phyloP scores from a whole-genome alignment of 2,329 filamentous ascomycete genomes.

The Apiospora marii region DNA sequence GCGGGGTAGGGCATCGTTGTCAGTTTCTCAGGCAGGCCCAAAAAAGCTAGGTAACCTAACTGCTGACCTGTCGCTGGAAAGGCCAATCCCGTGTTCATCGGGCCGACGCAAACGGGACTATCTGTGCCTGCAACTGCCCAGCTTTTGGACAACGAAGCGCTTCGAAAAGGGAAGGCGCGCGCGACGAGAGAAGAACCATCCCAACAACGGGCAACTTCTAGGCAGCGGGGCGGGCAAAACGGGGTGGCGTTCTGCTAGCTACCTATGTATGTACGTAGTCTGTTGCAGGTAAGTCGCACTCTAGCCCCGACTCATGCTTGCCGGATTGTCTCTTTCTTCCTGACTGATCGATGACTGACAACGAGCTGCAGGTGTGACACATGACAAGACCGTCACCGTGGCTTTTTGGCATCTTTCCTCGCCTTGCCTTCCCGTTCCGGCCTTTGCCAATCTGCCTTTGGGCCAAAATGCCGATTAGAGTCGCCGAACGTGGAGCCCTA shows the following conservation, averaged over 20 bases:
- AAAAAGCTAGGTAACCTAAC: neutral
- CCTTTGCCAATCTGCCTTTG: too few relatives aligned
- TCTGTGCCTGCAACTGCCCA: neutral
- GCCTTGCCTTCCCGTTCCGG: too few relatives aligned
- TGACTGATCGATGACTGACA: too few relatives aligned
- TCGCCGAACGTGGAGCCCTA: neutral
- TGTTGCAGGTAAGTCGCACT: neutral
- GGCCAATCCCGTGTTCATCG: neutral
- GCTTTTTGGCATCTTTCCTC: too few relatives aligned
- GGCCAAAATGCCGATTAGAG: neutral
- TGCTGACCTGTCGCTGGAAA: neutral
- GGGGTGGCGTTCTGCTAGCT: neutral
- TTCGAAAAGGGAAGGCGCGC: neutral
- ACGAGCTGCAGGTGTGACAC: too few relatives aligned
- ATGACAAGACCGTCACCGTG: too few relatives aligned
- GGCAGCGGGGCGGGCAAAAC: neutral
- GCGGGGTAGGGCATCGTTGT: slow-evolving; percentile 5
- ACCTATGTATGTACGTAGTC: neutral
- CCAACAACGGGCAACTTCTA: neutral
- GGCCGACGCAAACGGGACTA: slow-evolving; percentile 16
- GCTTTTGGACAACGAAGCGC: neutral
- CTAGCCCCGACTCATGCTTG: neutral
- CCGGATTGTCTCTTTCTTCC: too few relatives aligned
- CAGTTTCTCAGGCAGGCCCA: neutral
- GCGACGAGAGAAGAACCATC: neutral